A percentile compares a stretch with the other conserved stretches of the same genome.
phyloP scores from a whole-genome alignment of 1,284 basidiomycete species.

The Irpex sp. region DNA sequence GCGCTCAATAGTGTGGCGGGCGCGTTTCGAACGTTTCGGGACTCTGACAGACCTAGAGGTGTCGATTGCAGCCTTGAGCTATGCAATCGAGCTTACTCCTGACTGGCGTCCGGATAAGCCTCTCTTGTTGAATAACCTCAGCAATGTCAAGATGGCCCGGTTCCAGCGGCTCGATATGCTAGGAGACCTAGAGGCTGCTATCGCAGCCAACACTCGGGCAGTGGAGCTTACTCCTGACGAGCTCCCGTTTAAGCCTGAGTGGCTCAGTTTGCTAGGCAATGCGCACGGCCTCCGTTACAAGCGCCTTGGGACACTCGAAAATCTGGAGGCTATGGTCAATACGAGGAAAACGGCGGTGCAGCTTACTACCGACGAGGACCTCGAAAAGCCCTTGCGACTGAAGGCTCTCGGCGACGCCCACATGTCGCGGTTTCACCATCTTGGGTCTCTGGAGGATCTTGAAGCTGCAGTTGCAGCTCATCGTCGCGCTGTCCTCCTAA shows the following conservation, averaged over 20 bases:
- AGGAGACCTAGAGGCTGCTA: not conserved
- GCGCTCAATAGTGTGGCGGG: not conserved
- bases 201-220: not conserved
- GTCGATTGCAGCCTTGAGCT: not conserved
- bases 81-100: not conserved
- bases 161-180: not conserved
- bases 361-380: not conserved
- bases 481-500: not conserved
- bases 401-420: not conserved
- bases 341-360: not conserved
- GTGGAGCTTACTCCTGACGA: not conserved
- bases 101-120: not conserved
- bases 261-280: not conserved
- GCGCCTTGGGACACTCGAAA: not conserved
- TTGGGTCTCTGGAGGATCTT: not conserved
- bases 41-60: not conserved
- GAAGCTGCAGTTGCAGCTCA: not conserved
- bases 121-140: not conserved
- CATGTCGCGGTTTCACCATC: not conserved
- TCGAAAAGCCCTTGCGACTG: not conserved
- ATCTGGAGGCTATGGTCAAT: not conserved
- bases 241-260: not conserved
- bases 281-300: not conserved
- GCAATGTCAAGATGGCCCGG: not conserved
- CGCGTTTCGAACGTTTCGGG: not conserved